Evolutionary conservation across 495 filamentous ascomycete species (phyloP), one percentile per base, ranked within the genome.

Genomic region (Hyphodiscus hymeniophilus): DNA sequence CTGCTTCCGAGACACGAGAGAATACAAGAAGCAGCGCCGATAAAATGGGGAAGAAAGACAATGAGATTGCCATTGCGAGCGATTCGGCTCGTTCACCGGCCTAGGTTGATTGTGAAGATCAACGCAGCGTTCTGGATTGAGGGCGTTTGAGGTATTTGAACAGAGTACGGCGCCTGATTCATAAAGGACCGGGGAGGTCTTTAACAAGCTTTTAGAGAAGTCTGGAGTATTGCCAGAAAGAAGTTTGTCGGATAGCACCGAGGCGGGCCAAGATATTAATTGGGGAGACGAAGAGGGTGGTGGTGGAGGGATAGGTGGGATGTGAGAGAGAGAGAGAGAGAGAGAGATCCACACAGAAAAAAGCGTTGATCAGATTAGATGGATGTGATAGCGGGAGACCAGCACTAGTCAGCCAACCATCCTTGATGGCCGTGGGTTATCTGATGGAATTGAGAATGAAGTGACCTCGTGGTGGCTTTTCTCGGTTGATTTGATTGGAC

Each of bases 1-100:
- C 82, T 38, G 80, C 77, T 39, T 63, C 40, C 28, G 70, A 67
- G 28, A 63, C 45, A n/a, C 64, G 56, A 17, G 63, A 46, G 46
- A 60, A 52, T 15, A 60, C 45, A 38, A 66, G 56, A 46, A 69
- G 52, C 20, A 69, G 48, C 41, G 54, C 40, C 54, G 60, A 61
- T 43, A 56, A 50, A 39, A 61, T 51, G 60, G 54, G 60, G 56
- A 60, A 65, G 38, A 32, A 52, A 21, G 50, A 58, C 38, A 57
- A 20, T 8, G 52, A 54, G 34, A 56, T 46, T 4, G 50, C 54
- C 57, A 56, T 59, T 20, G 22, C 47, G 38, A 47, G 13, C 6
- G 40, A 31, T 18, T 36, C n/a, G 15, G 28, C 38, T 40, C 11
- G n/a, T 2, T 42, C 23, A 24, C 20, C 20, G 23, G 20, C 15